Conservation (phyloP, 306 rosid genomes). For the Dicorynia guianensis region DNA sequence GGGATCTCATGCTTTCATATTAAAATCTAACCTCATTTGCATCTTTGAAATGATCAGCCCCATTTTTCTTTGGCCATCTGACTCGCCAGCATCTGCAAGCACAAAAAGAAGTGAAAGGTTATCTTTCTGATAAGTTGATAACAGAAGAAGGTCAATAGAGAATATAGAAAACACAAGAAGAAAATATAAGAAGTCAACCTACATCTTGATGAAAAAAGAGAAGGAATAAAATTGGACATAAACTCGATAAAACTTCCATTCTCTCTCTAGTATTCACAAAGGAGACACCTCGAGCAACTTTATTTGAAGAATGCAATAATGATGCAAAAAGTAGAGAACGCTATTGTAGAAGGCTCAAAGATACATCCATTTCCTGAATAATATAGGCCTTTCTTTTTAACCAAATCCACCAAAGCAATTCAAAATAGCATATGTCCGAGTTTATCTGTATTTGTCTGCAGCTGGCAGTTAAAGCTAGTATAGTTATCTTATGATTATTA, state of each 20-base stretch:
- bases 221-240: neutral
- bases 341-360: neutral
- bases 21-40: conserved; percentile 81
- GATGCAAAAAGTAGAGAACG: conserved; percentile 17
- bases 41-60: conserved; percentile 70
- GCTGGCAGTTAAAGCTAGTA: too few relatives aligned
- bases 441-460: too few relatives aligned
- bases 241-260: conserved; percentile 29
- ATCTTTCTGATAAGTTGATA: conserved; percentile 1
- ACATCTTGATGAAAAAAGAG: neutral
- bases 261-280: conserved; percentile 19
- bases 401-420: conserved; percentile 14
- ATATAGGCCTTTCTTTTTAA: conserved; percentile 25
- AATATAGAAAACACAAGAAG: conserved; percentile 1
- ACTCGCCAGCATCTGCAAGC: conserved; percentile 93
- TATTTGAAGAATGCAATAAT: conserved; percentile 7
- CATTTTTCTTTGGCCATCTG: conserved; percentile 83
- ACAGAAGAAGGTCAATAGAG: conserved; percentile 11
- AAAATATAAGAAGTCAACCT: conserved; percentile 2
- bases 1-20: conserved; percentile 28
- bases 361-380: conserved; percentile 11
- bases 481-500: too few relatives aligned
- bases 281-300: neutral
- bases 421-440: neutral
- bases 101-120: conserved; percentile 19